Base-by-base conservation (phyloP, 2,329 filamentous ascomycete genomes). In the Aspergillus neoniger region DNA sequence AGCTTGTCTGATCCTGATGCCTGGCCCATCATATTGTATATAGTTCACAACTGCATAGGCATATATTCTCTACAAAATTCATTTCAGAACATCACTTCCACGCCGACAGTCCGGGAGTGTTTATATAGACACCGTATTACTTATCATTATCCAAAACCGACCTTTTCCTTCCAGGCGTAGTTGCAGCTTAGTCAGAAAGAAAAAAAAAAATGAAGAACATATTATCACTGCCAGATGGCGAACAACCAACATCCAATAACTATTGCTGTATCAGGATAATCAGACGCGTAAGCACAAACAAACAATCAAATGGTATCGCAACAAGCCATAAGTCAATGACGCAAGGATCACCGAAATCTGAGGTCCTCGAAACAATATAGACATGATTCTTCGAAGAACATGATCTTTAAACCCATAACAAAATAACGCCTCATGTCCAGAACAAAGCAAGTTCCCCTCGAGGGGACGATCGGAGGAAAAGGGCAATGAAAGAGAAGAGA, bases 221-320 rank as follows among this genome's bases (percentile, higher is more conserved):
- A 59, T 55, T 51, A 41, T 36, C 43, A 48, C 19, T 59, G 58
- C 32, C 47, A 53, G 41, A 48, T 39, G 47, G 25, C 21, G 39
- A 23, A 52, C 55, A 25, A 21, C 44, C 30, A 51, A 57, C 43
- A 49, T 62, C 51, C 67, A 66, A 66, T 53, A 56, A 58, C 53
- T 50, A 61, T 58, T 59, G 58, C 30, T 50, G 25, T 49, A 30
- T 28, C 25, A 28, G 21, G 25, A 50, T 17, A 50, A 50, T 19
- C 47, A 30, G 47, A 50, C 10, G 57, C 56, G 63, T 39, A 58
- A 61, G 43, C 56, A 62, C 55, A 63, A 58, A 52, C 39, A 62
- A 60, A 41, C 56, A 65, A 59, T 57, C 30, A 58, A 59, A 59
- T 65, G 66, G 66, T 63, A 65, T 66, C 65, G 64, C 60, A 66